Conservation (phyloP, 2,329 filamentous ascomycete genomes). For the Diaporthe humulicola region DNA sequence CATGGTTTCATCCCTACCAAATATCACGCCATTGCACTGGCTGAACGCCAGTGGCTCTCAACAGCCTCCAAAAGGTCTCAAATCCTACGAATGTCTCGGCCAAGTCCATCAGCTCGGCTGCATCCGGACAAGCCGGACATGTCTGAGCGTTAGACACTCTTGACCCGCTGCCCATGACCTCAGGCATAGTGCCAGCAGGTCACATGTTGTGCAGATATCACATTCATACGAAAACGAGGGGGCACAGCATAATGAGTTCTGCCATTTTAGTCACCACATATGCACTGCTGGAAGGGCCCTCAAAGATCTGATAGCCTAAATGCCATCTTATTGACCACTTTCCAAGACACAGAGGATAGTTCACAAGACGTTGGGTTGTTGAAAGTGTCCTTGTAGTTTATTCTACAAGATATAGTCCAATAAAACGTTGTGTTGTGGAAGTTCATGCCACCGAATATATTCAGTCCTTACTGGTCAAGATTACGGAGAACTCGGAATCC, state of each 20-base stretch:
- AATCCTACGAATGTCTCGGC: neutral
- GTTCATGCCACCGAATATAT: too few species aligned
- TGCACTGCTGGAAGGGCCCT: neutral
- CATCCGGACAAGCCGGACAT: neutral
- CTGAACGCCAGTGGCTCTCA: neutral
- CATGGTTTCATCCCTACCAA: neutral
- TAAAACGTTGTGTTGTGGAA: too few species aligned
- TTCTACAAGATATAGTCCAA: too few species aligned
- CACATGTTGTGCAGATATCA: neutral
- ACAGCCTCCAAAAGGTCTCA: neutral
- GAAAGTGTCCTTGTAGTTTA: too few species aligned
- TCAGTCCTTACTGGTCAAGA: too few species aligned
- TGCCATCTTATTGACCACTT: neutral
- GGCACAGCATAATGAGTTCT: neutral
- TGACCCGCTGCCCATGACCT: neutral
- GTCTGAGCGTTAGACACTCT: neutral
- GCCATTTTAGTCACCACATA: neutral
- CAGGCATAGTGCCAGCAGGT: neutral
- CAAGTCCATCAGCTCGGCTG: neutral
- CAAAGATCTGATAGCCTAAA: too few species aligned
- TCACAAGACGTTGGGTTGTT: neutral
- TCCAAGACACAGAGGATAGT: too few species aligned
- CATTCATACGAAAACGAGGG: too few species aligned
- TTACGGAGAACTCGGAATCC: too few species aligned
- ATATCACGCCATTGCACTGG: constrained; percentile 20